These are phyloP conservation scores for Boletus nobilissimus DNA, from an alignment of 1,284 basidiomycete species.

Conservation along the genomic window DNA sequence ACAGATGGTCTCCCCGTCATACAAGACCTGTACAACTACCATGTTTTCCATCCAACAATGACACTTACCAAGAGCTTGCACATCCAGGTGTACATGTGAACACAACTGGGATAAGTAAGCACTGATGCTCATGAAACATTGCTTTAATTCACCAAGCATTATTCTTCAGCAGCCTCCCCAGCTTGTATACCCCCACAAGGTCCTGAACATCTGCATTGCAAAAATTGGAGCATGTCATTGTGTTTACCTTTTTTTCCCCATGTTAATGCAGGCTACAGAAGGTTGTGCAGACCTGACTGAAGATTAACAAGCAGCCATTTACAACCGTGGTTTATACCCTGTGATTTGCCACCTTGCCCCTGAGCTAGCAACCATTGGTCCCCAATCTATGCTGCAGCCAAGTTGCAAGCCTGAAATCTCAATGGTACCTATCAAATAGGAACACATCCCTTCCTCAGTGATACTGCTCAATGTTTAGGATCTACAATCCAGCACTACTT, in stretches of 20 bases:
- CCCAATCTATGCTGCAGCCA: conserved; percentile 15
- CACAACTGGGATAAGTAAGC: not conserved
- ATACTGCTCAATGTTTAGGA: conserved; percentile 3
- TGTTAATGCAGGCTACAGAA: conserved; percentile 6
- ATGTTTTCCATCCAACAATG: conserved; percentile 12
- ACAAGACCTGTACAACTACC: conserved; percentile 19
- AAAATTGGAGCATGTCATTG: conserved; percentile 14
- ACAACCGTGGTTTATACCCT: conserved; percentile 14
- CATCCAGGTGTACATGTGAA: conserved; percentile 17
- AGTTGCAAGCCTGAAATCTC: conserved; percentile 3
- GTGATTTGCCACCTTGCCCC: conserved; percentile 14
- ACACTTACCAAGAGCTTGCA: conserved; percentile 9
- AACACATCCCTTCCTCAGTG: conserved; percentile 14
- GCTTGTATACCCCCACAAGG: conserved; percentile 15
- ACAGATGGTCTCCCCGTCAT: conserved; percentile 16
- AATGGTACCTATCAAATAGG: conserved; percentile 21
- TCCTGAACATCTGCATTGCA: conserved; percentile 22
- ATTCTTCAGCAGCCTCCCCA: conserved; percentile 1
- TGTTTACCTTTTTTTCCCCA: conserved; percentile 18
- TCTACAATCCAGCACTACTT: conserved; percentile 5
- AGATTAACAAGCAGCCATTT: conserved; percentile 3
- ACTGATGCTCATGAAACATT: not conserved
- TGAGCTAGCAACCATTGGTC: conserved; percentile 23
- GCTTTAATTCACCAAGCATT: too few species aligned
- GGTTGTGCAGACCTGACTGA: not conserved